Evolutionary conservation across 768 basidiomycete genomes (phyloP).

Genomic region (Saitozyma sp.): DNA sequence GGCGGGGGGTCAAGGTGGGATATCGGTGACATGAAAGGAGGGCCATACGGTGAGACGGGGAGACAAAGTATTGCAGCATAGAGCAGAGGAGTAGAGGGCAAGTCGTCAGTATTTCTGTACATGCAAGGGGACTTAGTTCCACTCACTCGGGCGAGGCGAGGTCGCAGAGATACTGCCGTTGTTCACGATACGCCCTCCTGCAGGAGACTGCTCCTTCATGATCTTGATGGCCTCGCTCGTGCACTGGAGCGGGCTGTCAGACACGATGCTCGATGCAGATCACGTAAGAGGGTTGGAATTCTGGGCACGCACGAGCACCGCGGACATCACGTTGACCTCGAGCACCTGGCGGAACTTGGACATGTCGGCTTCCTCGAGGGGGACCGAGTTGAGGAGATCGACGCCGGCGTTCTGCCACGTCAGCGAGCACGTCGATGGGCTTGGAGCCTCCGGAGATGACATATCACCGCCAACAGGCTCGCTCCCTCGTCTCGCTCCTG

Average conservation of each 20-base stretch:
- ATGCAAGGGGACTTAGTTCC: background rate
- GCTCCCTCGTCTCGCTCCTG: slow-evolving; percentile 58
- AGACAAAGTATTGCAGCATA: background rate
- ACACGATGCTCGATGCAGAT: background rate
- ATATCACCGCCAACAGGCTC: slow-evolving; percentile 74
- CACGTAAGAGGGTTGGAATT: background rate
- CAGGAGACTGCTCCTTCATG: slow-evolving; percentile 72
- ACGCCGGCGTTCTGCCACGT: slow-evolving; percentile 72
- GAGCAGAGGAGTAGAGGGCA: background rate
- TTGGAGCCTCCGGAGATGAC: too few species aligned
- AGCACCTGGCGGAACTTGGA: slow-evolving; percentile 56
- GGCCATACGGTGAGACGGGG: background rate
- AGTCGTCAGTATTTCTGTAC: too few species aligned
- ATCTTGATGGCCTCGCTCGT: slow-evolving; percentile 70
- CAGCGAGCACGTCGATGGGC: too few species aligned
- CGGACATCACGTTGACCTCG: slow-evolving; percentile 69
- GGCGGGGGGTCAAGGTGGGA: background rate
- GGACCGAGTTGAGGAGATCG: slow-evolving; percentile 56
- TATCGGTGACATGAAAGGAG: background rate
- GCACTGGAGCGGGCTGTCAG: slow-evolving; percentile 53
- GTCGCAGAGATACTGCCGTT: slow-evolving; percentile 61
- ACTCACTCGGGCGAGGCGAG: slow-evolving; percentile 51
- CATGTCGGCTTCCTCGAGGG: slow-evolving; percentile 64
- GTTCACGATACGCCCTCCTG: slow-evolving; percentile 81
- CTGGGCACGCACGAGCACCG: slow-evolving; percentile 59